phyloP scores from a whole-genome alignment of 2,329 filamentous ascomycete genomes.

The Rhinocladiella mackenziei region DNA sequence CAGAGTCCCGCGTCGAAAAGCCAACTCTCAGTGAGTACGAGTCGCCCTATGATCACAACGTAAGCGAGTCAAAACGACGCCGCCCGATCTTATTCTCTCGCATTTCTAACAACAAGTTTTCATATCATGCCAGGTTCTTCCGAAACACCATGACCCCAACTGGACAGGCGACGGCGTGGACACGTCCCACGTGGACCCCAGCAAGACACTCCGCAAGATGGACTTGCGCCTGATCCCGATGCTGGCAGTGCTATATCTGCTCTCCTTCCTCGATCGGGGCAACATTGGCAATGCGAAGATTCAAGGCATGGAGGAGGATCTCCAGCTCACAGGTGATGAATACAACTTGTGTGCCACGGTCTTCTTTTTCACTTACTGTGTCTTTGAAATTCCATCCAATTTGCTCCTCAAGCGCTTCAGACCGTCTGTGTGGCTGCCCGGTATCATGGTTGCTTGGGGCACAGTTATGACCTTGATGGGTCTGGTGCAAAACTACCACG shows the following conservation, averaged over 20 bases:
- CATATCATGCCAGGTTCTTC: no score
- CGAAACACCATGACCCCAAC: no score
- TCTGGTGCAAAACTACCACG: slow-evolving; percentile 36
- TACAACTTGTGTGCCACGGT: slow-evolving; percentile 20
- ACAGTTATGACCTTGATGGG: slow-evolving; percentile 51
- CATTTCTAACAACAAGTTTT: no score
- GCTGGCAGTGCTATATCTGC: slow-evolving; percentile 43
- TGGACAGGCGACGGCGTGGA: no score
- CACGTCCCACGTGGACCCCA: no score
- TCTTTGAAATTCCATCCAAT: slow-evolving; percentile 41
- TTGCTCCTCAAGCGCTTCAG: slow-evolving; percentile 22
- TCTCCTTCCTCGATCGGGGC: slow-evolving; percentile 44
- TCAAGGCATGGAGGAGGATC: slow-evolving; percentile 38
- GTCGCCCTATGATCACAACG: no score
- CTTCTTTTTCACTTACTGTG: slow-evolving; percentile 26
- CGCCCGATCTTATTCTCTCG: no score
- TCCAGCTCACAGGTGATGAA: slow-evolving; percentile 33
- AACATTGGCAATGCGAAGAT: slow-evolving; percentile 43
- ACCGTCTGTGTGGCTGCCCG: slow-evolving; percentile 20
- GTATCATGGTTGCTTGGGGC: slow-evolving; percentile 40
- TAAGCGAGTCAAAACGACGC: no score
- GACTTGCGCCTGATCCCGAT: slow-evolving; percentile 44
- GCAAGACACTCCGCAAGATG: slow-evolving; percentile 45
- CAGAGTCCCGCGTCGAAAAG: no score
- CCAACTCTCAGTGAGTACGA: no score